These are phyloP conservation scores for Trametes meyenii DNA, from an alignment of 768 basidiomycete species.

Conservation along the genomic window DNA sequence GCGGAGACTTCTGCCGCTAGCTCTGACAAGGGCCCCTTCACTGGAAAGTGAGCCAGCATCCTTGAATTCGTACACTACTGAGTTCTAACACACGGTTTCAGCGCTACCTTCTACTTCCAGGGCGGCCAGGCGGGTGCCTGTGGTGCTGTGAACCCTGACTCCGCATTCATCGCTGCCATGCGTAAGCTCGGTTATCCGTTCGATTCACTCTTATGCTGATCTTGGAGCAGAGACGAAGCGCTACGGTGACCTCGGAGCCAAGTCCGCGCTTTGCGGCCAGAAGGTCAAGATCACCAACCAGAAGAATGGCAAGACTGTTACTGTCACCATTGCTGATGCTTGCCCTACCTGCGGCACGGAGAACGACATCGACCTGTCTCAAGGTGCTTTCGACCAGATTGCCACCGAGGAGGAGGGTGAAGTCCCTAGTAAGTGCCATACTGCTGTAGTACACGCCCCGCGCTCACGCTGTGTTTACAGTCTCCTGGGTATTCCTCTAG, in stretches of 20 bases:
- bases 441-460: not conserved
- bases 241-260: conserved; percentile 50
- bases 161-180: conserved; percentile 61
- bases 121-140: conserved; percentile 79
- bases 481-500: conserved; percentile 33
- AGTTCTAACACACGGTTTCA: not conserved
- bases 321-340: conserved; percentile 58
- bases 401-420: conserved; percentile 52
- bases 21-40: conserved; percentile 35
- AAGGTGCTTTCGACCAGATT: conserved; percentile 64
- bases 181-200: conserved; percentile 41
- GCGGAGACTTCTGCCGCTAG: conserved; percentile 10
- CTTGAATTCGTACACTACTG: not conserved
- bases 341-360: conserved; percentile 76
- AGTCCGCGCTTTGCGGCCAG: conserved; percentile 66
- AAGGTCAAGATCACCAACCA: conserved; percentile 66
- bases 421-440: conserved; percentile 53
- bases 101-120: conserved; percentile 49
- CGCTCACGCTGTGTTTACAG: conserved; percentile 23
- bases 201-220: not conserved
- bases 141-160: conserved; percentile 61
- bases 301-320: conserved; percentile 57
- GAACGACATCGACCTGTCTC: conserved; percentile 78
- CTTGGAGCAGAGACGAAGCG: conserved; percentile 43
- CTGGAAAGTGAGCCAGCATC: conserved; percentile 37